These are phyloP conservation scores for Alternaria arbusti DNA, from an alignment of 2,329 filamentous ascomycete species.

Conservation along the genomic window DNA sequence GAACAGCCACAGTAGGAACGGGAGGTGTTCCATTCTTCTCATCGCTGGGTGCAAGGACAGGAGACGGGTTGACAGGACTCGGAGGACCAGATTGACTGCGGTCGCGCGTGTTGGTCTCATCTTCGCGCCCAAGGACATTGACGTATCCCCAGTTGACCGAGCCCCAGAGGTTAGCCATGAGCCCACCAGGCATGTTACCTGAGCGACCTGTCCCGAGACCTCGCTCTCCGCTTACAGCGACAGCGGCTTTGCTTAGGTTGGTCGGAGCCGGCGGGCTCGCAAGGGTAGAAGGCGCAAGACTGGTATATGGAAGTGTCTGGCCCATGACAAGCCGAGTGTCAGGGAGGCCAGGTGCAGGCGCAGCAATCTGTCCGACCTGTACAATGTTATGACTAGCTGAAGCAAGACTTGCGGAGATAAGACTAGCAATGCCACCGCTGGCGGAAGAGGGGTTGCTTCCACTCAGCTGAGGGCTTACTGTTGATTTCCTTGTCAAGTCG, in stretches of 20 bases:
- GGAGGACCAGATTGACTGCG: constrained; percentile 43
- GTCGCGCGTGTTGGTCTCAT: constrained; percentile 47
- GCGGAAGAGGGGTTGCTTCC: constrained; percentile 52
- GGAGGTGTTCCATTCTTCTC: constrained; percentile 17
- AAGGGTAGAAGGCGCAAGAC: constrained; percentile 80
- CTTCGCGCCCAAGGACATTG: constrained; percentile 65
- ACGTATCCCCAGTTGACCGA: constrained; percentile 80
- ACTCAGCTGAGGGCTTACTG: constrained; percentile 59
- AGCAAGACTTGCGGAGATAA: constrained; percentile 78
- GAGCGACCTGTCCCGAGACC: constrained; percentile 67
- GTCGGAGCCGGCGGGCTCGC: constrained; percentile 84
- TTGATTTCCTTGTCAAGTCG: constrained; percentile 83
- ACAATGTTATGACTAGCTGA: constrained; percentile 80
- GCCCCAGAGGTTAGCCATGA: constrained; percentile 94
- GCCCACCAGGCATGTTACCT: constrained; percentile 77
- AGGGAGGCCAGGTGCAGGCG: constrained; percentile 44
- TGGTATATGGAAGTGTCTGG: constrained; percentile 63
- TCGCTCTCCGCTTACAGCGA: constrained; percentile 79
- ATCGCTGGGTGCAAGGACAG: constrained; percentile 26
- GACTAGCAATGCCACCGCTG: constrained; percentile 76
- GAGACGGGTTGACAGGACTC: constrained; percentile 38
- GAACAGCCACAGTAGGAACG: constrained; percentile 34
- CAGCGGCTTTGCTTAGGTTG: constrained; percentile 83
- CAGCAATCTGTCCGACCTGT: constrained; percentile 64
- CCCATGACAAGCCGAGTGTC: constrained; percentile 46